Conservation (phyloP, 441 rosid genomes). For the Corymbia citriodora region DNA sequence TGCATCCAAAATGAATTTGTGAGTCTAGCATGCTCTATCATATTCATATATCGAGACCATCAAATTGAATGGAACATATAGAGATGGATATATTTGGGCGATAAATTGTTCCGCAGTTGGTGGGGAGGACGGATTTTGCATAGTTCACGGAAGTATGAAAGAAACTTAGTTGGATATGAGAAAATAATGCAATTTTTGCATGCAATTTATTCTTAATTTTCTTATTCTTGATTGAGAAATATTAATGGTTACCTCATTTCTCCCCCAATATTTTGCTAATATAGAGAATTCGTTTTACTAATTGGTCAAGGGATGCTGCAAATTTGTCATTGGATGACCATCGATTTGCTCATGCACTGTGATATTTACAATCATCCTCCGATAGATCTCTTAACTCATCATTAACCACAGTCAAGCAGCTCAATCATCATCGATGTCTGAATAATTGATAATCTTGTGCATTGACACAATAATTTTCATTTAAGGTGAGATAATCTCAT, state of each 20-base stretch:
- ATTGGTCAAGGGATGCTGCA: neutral
- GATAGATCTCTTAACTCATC: neutral
- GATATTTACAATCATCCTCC: neutral
- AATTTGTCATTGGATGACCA: neutral
- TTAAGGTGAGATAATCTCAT: neutral
- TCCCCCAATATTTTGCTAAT: neutral
- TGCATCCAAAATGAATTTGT: neutral
- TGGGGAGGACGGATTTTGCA: rapidly evolving
- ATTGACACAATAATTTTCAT: neutral
- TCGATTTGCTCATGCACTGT: neutral
- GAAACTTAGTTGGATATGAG: neutral
- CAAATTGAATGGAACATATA: neutral
- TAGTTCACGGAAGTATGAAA: no score
- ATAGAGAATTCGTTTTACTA: neutral
- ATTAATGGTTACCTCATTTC: neutral
- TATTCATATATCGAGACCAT: neutral
- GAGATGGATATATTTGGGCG: rapidly evolving
- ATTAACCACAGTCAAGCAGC: neutral
- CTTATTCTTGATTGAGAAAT: neutral
- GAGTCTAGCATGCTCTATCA: neutral
- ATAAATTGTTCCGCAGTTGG: neutral
- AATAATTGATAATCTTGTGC: neutral
- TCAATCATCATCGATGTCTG: neutral
- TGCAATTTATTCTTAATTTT: neutral
- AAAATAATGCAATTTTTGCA: neutral